These are phyloP conservation scores for Fusarium musae DNA, from an alignment of 2,329 filamentous ascomycete species.

Conservation along the genomic window DNA sequence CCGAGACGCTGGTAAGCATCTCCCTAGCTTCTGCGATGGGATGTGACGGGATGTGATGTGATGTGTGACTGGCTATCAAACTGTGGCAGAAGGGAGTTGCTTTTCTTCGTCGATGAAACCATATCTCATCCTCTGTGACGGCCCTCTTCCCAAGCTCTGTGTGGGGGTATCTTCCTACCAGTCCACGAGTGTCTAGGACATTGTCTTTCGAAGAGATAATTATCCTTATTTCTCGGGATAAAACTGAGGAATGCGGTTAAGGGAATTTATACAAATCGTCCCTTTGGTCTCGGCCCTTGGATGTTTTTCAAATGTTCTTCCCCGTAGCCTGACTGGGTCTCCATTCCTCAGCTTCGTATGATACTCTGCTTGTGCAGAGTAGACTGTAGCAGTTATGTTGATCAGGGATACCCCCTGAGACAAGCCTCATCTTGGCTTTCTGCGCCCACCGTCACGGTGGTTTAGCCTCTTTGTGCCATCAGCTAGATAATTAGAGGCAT, in stretches of 20 bases:
- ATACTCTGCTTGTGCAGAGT: background rate
- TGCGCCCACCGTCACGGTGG: constrained; percentile 26
- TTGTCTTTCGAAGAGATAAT: background rate
- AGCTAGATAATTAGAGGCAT: constrained; percentile 31
- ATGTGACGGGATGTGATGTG: background rate
- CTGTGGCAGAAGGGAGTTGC: constrained; percentile 8
- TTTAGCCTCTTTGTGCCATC: constrained; percentile 32
- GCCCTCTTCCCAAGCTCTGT: constrained; percentile 10
- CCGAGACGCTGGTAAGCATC: constrained; percentile 25
- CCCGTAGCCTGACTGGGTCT: constrained; percentile 13
- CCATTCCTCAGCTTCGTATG: constrained; percentile 42
- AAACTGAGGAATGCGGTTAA: constrained; percentile 29
- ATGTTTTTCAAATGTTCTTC: background rate
- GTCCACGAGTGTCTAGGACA: background rate
- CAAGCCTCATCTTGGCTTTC: constrained; percentile 38
- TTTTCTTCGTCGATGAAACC: constrained; percentile 30
- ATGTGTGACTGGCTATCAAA: constrained; percentile 4
- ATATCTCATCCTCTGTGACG: constrained; percentile 18
- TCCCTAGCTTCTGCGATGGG: background rate
- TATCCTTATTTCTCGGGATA: background rate
- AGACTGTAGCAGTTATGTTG: constrained; percentile 6
- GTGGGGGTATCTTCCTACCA: constrained; percentile 16
- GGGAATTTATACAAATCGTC: constrained; percentile 6
- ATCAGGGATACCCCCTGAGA: constrained; percentile 45
- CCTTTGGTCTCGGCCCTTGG: constrained; percentile 10